phyloP scores from a whole-genome alignment of 768 basidiomycete species.

The Lentinula sp. region DNA sequence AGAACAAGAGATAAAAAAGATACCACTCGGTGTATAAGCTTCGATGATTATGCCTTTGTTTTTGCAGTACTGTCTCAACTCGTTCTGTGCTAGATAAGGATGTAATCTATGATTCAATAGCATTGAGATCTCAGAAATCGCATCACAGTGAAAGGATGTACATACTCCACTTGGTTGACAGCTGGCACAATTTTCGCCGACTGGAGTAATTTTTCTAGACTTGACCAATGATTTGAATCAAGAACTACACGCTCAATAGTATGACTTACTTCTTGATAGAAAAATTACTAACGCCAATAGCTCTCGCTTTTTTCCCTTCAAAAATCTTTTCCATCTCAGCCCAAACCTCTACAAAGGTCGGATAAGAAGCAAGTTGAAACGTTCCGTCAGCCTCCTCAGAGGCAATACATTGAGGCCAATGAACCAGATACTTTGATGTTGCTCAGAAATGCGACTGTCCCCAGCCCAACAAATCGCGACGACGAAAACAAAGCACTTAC shows the following conservation, averaged over 20 bases:
- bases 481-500: constrained; percentile 11
- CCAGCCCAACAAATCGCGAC: neutral
- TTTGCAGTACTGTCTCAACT: constrained; percentile 25
- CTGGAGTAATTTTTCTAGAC: constrained; percentile 13
- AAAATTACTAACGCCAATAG: constrained; percentile 59
- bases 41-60: constrained; percentile 26
- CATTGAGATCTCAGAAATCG: neutral
- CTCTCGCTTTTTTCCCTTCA: constrained; percentile 36
- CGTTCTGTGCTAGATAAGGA: constrained; percentile 21
- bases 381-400: constrained; percentile 31
- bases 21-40: constrained; percentile 27
- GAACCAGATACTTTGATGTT: constrained; percentile 37
- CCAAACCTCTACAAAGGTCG: constrained; percentile 40
- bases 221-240: neutral
- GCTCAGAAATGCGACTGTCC: neutral
- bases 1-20: neutral
- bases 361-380: constrained; percentile 21
- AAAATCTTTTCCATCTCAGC: constrained; percentile 45
- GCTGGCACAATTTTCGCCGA: constrained; percentile 19
- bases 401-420: constrained; percentile 38
- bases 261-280: constrained; percentile 43
- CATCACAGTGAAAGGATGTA: neutral
- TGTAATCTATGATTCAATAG: constrained; percentile 11
- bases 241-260: neutral
- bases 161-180: constrained; percentile 24